Conservation (phyloP, 2,329 filamentous ascomycete species). For the Metarhizium rileyi region DNA sequence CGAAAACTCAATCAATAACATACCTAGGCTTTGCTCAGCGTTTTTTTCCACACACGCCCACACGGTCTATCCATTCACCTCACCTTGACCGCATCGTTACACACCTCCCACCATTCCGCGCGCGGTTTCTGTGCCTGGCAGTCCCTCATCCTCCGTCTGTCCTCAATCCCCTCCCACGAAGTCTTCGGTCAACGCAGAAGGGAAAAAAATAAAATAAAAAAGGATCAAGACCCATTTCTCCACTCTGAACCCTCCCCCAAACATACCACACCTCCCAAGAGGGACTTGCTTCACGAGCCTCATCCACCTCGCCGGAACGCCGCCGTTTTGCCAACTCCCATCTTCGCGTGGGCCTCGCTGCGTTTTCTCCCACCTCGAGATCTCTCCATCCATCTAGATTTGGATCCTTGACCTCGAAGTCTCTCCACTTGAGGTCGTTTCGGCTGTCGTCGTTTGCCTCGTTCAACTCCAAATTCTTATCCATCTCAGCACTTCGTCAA, state of each 20-base stretch:
- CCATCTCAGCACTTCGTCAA: neutral
- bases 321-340: conserved; percentile 14
- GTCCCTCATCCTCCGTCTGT: conserved; percentile 1
- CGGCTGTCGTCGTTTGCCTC: conserved; percentile 4
- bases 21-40: neutral
- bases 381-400: conserved; percentile 2
- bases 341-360: conserved; percentile 17
- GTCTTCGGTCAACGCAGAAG: conserved; percentile 10
- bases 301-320: conserved; percentile 28
- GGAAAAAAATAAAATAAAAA: conserved; percentile 27
- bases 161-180: conserved; percentile 10
- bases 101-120: conserved; percentile 19
- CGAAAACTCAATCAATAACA: conserved; percentile 8
- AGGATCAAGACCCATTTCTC: conserved; percentile 35
- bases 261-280: conserved; percentile 29
- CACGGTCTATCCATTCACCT: conserved; percentile 2
- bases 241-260: conserved; percentile 37
- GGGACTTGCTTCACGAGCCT: conserved; percentile 28
- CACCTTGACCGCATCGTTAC: conserved; percentile 4
- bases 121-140: conserved; percentile 13
- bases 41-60: conserved; percentile 5
- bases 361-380: conserved; percentile 7
- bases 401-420: conserved; percentile 6
- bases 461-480: conserved; percentile 1
- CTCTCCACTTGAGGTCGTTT: conserved; percentile 10